Conservation (phyloP, 352 stramenopile genomes). For the Pythium angustatum region DNA sequence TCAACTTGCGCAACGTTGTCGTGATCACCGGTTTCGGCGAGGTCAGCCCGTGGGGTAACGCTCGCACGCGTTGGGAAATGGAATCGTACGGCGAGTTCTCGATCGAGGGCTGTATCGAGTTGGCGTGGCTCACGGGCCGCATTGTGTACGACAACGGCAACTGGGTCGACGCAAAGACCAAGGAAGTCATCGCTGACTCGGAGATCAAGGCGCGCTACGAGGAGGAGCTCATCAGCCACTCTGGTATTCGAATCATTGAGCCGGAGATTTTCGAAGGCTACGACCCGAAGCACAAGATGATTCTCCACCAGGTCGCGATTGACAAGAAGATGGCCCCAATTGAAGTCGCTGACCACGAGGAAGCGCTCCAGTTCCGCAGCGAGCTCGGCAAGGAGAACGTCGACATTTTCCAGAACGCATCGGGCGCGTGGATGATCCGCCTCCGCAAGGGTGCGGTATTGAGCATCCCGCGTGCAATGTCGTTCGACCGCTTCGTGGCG, state of each 20-base stretch:
- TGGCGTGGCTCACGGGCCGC: conserved; percentile 83
- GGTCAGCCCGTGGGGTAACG: conserved; percentile 84
- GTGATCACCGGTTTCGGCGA: conserved; percentile 88
- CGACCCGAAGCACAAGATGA: conserved; percentile 86
- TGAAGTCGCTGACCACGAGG: conserved; percentile 79
- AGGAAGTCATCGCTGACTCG: conserved; percentile 71
- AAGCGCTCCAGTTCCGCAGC: conserved; percentile 78
- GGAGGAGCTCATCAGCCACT: conserved; percentile 73
- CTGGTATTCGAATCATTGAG: conserved; percentile 85
- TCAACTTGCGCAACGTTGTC: conserved; percentile 82
- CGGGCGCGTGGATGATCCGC: conserved; percentile 83
- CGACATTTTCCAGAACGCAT: conserved; percentile 73
- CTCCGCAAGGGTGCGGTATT: conserved; percentile 80
- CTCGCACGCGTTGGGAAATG: conserved; percentile 89
- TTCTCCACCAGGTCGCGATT: conserved; percentile 86
- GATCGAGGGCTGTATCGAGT: conserved; percentile 86
- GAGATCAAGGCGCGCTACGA: conserved; percentile 86
- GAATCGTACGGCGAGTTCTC: conserved; percentile 90
- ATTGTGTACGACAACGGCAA: conserved; percentile 83
- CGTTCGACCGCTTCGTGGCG: conserved; percentile 85
- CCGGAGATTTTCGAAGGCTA: conserved; percentile 87
- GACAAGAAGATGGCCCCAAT: conserved; percentile 90
- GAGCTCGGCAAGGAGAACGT: conserved; percentile 83
- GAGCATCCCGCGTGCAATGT: conserved; percentile 77
- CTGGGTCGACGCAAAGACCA: conserved; percentile 84